Percentiles rank a stretch among this genome's conserved stretches.
These are phyloP conservation scores for Pythium oligandrum DNA, from an alignment of 352 stramenopile species.

Conservation along the genomic window DNA sequence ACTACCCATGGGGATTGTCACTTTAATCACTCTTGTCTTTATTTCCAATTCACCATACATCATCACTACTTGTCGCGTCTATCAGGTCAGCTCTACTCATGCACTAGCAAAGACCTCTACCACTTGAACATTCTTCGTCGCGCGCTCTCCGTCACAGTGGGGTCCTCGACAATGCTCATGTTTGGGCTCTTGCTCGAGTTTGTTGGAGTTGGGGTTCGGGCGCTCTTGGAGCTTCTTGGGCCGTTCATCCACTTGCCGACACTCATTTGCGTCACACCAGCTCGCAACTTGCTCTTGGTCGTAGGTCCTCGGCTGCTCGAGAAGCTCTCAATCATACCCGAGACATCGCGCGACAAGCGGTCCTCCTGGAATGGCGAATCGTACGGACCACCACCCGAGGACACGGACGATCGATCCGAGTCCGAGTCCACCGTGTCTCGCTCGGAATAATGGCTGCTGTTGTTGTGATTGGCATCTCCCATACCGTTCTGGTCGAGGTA, in stretches of 20 bases:
- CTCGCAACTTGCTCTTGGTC: no score
- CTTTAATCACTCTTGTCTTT: constrained; percentile 3
- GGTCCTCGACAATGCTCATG: no score
- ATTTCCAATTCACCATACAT: constrained; percentile 22
- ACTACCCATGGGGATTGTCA: constrained; percentile 7
- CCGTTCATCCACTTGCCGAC: no score
- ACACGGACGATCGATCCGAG: constrained; percentile 7
- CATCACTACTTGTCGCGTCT: constrained; percentile 26
- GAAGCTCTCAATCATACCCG: constrained; percentile 9
- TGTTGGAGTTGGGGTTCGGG: no score
- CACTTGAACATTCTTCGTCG: no score
- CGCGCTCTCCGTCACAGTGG: no score
- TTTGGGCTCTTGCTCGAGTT: no score
- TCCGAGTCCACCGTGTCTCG: constrained; percentile 7
- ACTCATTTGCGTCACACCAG: no score
- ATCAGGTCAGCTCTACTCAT: no score
- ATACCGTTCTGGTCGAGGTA: constrained; percentile 39
- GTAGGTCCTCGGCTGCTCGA: no score
- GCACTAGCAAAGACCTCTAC: no score
- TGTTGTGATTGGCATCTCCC: constrained; percentile 12
- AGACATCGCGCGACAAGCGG: constrained; percentile 14
- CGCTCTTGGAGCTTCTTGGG: no score
- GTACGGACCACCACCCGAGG: constrained; percentile 2
- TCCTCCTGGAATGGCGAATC: constrained; percentile 14
- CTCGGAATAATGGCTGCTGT: constrained; percentile 6